These are phyloP conservation scores for Cytospora schulzeri DNA, from an alignment of 2,329 filamentous ascomycete genomes.

Conservation along the genomic window DNA sequence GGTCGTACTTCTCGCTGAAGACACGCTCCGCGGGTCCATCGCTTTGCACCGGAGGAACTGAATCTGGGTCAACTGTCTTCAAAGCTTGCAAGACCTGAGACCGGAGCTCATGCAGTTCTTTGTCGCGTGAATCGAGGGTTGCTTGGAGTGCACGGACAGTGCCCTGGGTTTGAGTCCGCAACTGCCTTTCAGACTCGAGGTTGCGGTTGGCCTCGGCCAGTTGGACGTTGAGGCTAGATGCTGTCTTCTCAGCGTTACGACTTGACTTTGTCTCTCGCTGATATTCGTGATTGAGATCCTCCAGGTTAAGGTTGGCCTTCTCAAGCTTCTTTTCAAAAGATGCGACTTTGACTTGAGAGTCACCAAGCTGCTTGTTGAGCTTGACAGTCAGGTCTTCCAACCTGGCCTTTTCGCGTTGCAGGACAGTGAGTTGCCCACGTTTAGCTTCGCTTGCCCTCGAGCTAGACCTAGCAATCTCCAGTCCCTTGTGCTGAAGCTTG, in stretches of 20 bases:
- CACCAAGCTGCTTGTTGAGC: constrained; percentile 81
- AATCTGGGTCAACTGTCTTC: constrained; percentile 81
- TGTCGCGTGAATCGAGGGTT: constrained; percentile 76
- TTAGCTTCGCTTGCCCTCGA: constrained; percentile 85
- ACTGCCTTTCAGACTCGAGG: constrained; percentile 85
- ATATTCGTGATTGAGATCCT: constrained; percentile 91
- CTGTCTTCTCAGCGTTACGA: constrained; percentile 85
- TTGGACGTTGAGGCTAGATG: constrained; percentile 78
- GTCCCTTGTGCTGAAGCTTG: constrained; percentile 94
- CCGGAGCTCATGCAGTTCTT: constrained; percentile 79
- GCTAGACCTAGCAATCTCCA: constrained; percentile 90
- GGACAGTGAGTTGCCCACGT: constrained; percentile 70
- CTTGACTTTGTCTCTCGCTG: constrained; percentile 86
- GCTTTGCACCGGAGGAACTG: constrained; percentile 63
- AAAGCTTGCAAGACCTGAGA: constrained; percentile 80
- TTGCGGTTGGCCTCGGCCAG: constrained; percentile 87
- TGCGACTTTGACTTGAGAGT: constrained; percentile 79
- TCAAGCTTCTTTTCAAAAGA: constrained; percentile 93
- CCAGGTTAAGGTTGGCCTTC: constrained; percentile 82
- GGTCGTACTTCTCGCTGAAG: constrained; percentile 75
- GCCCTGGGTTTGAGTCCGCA: constrained; percentile 81
- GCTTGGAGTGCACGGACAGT: constrained; percentile 81
- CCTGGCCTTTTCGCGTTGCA: constrained; percentile 82
- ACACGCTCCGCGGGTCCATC: constrained; percentile 63
- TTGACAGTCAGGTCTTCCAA: constrained; percentile 81